These are phyloP conservation scores for Dendrobium nobile DNA, from an alignment of 106 monocot species.

Conservation along the genomic window DNA sequence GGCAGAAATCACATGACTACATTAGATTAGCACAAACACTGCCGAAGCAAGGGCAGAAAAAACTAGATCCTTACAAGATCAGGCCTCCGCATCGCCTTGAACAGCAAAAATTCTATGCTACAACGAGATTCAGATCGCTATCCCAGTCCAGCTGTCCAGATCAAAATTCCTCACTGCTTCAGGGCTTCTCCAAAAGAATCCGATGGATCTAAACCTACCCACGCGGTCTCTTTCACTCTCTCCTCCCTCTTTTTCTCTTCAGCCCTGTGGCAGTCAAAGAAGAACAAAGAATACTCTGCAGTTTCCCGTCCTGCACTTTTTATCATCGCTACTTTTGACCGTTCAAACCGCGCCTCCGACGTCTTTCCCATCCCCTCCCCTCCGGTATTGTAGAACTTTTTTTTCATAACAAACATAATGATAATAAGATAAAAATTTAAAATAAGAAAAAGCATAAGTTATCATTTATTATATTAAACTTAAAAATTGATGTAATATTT, in stretches of 20 bases:
- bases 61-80: neutral
- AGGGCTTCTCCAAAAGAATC: neutral
- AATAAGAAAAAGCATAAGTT: too few relatives aligned
- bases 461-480: too few relatives aligned
- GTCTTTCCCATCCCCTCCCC: neutral
- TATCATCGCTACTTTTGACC: constrained; percentile 1
- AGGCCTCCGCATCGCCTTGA: neutral
- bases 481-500: too few relatives aligned
- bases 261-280: neutral
- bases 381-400: too few relatives aligned
- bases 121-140: neutral
- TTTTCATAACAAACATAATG: too few relatives aligned
- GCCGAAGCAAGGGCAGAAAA: neutral
- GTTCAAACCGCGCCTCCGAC: neutral
- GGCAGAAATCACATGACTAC: neutral
- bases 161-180: neutral
- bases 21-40: neutral
- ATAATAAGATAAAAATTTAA: too few relatives aligned
- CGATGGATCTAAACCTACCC: neutral
- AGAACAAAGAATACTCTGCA: neutral
- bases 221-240: neutral
- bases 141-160: neutral
- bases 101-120: neutral
- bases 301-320: neutral
- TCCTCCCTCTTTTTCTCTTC: neutral